A percentile compares a stretch with the other conserved stretches of the same genome.
Conservation (phyloP, 768 basidiomycete species). For the Exsudoporus frostii region DNA sequence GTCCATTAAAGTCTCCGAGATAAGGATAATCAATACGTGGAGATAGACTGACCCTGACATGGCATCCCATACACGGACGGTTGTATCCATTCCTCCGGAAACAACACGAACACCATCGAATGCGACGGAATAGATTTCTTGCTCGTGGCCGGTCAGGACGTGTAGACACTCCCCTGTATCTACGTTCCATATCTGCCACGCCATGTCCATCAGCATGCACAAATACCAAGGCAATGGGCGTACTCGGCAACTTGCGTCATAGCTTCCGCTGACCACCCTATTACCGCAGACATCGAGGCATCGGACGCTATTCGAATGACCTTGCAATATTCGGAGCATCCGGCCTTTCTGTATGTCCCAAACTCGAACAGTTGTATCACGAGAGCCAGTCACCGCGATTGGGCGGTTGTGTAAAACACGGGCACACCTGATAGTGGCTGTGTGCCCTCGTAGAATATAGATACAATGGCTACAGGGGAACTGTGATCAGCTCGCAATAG, state of each 20-base stretch:
- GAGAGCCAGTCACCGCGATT: constrained; percentile 85
- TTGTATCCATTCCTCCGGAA: constrained; percentile 91
- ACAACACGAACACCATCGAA: constrained; percentile 82
- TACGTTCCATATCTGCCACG: constrained; percentile 77
- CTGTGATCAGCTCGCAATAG: constrained; percentile 2
- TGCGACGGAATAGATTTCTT: constrained; percentile 88
- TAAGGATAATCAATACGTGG: background rate
- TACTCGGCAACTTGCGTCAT: constrained; percentile 85
- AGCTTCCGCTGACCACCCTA: constrained; percentile 86
- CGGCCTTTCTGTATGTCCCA: constrained; percentile 91
- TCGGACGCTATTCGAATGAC: constrained; percentile 80
- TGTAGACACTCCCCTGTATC: constrained; percentile 87
- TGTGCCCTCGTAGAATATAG: constrained; percentile 79
- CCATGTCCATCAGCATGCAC: background rate
- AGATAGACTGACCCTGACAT: constrained; percentile 63
- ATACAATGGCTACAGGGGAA: constrained; percentile 53
- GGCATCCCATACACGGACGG: constrained; percentile 88
- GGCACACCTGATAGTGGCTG: constrained; percentile 87
- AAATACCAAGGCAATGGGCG: constrained; percentile 18
- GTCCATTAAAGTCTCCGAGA: background rate
- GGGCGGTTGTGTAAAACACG: constrained; percentile 85
- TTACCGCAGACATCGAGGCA: constrained; percentile 87
- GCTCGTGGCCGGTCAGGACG: constrained; percentile 76
- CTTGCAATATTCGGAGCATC: constrained; percentile 60
- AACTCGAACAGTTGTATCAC: constrained; percentile 81